Percentiles rank a stretch among this genome's conserved stretches.
Evolutionary conservation across 805 yeast genomes (phyloP).

Genomic region (Yamadazyma philogaea): DNA sequence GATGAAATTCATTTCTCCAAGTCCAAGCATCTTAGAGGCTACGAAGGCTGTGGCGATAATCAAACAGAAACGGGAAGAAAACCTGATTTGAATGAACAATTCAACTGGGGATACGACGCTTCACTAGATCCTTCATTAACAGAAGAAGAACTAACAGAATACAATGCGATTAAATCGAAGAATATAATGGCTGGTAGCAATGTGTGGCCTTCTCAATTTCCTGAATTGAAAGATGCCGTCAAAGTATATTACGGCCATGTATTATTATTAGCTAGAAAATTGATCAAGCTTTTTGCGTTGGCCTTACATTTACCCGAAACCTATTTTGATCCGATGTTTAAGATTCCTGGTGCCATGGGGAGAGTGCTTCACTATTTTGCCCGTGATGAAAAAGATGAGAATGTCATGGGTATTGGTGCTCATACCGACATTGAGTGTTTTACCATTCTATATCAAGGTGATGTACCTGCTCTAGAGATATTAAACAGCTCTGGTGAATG

Average conservation of each 20-base stretch:
- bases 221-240: conserved; percentile 12
- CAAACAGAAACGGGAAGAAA: conserved; percentile 12
- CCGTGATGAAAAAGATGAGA: conserved; percentile 7
- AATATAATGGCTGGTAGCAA: conserved; percentile 13
- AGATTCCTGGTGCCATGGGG: conserved; percentile 15
- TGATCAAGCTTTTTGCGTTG: conserved; percentile 12
- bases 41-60: conserved; percentile 15
- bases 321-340: conserved; percentile 11
- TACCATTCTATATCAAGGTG: conserved; percentile 14
- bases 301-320: conserved; percentile 11
- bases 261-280: conserved; percentile 8
- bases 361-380: conserved; percentile 13
- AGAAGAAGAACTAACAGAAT: conserved; percentile 9
- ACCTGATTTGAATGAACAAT: conserved; percentile 15
- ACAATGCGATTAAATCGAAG: conserved; percentile 3
- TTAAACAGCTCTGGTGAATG: conserved; percentile 13
- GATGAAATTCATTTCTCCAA: conserved; percentile 13
- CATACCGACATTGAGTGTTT: conserved; percentile 16
- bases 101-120: conserved; percentile 15
- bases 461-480: conserved; percentile 13
- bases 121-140: conserved; percentile 11
- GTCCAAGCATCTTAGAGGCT: conserved; percentile 13
- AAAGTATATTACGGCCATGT: conserved; percentile 7
- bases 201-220: conserved; percentile 11
- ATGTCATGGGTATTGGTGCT: conserved; percentile 14